A percentile compares a stretch with the other conserved stretches of the same genome.
phyloP scores from a whole-genome alignment of 352 stramenopile genomes.

The Phytophthora lateralis region DNA sequence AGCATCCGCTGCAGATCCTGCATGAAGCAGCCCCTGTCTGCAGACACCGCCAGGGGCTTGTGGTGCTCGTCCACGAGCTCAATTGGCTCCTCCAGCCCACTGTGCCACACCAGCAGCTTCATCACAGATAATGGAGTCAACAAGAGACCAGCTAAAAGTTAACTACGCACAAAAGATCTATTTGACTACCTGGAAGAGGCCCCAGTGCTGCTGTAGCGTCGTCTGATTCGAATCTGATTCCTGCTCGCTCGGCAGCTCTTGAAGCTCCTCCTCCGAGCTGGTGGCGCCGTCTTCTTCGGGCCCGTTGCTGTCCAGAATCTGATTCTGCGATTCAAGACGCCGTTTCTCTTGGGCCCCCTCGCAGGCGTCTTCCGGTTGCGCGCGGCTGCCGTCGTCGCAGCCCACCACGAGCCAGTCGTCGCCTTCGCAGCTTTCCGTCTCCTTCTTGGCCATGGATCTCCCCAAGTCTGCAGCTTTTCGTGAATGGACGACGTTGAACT shows the following conservation, averaged over 20 bases:
- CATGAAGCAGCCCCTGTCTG: conserved; percentile 21
- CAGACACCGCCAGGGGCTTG: conserved; percentile 40
- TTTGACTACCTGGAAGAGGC: conserved; percentile 15
- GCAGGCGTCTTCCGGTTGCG: background rate
- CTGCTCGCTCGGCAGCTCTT: background rate
- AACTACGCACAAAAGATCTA: background rate
- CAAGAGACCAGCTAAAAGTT: background rate
- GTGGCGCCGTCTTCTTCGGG: background rate
- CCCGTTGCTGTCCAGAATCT: conserved; percentile 11
- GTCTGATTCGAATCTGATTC: conserved; percentile 26
- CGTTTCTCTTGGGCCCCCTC: background rate
- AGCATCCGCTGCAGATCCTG: conserved; percentile 13
- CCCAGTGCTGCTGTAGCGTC: background rate
- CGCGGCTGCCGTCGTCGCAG: conserved; percentile 10
- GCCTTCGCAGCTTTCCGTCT: conserved; percentile 11
- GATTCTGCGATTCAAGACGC: conserved; percentile 27
- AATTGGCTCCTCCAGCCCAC: conserved; percentile 20
- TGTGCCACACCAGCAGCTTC: conserved; percentile 39
- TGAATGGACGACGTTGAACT: conserved; percentile 33
- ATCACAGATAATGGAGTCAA: conserved; percentile 1
- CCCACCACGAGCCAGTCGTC: conserved; percentile 35
- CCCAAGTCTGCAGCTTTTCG: background rate
- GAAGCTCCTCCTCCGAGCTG: background rate
- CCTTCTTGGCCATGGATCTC: conserved; percentile 10
- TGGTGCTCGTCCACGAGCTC: conserved; percentile 28